Percentiles rank a stretch among this genome's conserved stretches.
These are phyloP conservation scores for Leccinum fuscescens DNA, from an alignment of 1,284 basidiomycete species.

Conservation along the genomic window DNA sequence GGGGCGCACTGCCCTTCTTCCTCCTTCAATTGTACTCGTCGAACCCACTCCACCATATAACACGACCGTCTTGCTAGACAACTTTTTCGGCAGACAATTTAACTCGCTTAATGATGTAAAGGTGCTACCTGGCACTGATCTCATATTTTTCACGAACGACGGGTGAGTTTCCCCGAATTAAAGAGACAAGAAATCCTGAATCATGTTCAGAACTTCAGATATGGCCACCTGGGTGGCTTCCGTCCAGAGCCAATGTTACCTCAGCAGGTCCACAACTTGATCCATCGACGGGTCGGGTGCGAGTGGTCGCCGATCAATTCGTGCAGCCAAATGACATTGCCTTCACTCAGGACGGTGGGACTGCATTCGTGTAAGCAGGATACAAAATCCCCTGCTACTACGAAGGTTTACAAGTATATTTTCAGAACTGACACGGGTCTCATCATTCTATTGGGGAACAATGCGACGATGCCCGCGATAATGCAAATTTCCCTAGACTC, in stretches of 20 bases:
- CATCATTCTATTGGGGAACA: slow-evolving; percentile 44
- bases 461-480: slow-evolving; percentile 64
- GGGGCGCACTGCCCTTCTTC: slow-evolving; percentile 56
- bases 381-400: slow-evolving; percentile 2
- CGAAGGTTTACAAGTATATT: background rate
- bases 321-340: slow-evolving; percentile 64
- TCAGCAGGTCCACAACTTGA: slow-evolving; percentile 60
- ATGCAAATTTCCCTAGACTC: slow-evolving; percentile 46
- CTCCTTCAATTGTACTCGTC: slow-evolving; percentile 64
- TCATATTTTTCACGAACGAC: slow-evolving; percentile 70
- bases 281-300: slow-evolving; percentile 57
- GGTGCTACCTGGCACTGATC: slow-evolving; percentile 61
- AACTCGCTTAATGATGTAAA: slow-evolving; percentile 81
- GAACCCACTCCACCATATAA: slow-evolving; percentile 64
- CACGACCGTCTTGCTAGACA: slow-evolving; percentile 63
- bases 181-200: background rate
- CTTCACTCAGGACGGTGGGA: slow-evolving; percentile 63
- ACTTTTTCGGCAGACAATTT: slow-evolving; percentile 76
- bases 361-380: slow-evolving; percentile 60
- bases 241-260: slow-evolving; percentile 62
- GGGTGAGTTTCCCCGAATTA: slow-evolving; percentile 39
- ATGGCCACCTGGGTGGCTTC: slow-evolving; percentile 65
- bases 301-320: slow-evolving; percentile 71
- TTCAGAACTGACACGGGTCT: slow-evolving; percentile 55
- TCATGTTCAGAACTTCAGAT: slow-evolving; percentile 45